These are phyloP conservation scores for Colletotrichum higginsianum DNA, from an alignment of 2,329 filamentous ascomycete species.

Conservation along the genomic window DNA sequence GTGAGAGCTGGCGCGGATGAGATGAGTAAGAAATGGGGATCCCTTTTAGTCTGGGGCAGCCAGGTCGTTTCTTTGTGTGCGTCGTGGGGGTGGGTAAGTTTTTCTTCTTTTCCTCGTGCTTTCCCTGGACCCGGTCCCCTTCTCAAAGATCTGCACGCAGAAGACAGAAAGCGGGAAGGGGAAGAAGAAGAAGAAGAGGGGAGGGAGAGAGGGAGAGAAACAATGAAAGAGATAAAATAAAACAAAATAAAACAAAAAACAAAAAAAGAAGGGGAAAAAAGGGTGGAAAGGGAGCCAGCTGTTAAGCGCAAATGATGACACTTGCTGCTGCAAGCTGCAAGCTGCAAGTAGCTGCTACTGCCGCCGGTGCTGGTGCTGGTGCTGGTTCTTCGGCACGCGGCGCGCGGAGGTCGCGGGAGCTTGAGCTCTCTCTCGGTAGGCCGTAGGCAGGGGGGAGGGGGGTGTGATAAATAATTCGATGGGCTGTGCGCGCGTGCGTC, in stretches of 20 bases:
- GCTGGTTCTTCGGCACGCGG: conserved; percentile 23
- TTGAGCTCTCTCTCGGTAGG: conserved; percentile 29
- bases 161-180: too few relatives aligned
- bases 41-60: conserved; percentile 17
- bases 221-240: not conserved
- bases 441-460: conserved; percentile 14
- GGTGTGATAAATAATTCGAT: conserved; percentile 29
- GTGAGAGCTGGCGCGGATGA: conserved; percentile 2
- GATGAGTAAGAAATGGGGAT: conserved; percentile 22
- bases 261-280: not conserved
- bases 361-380: conserved; percentile 3
- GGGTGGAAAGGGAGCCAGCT: not conserved
- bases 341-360: conserved; percentile 7
- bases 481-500: conserved; percentile 42
- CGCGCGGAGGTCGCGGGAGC: conserved; percentile 39
- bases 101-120: conserved; percentile 17
- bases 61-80: conserved; percentile 34
- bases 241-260: not conserved
- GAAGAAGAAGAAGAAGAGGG: too few relatives aligned
- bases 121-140: not conserved
- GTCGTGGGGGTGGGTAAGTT: conserved; percentile 30
- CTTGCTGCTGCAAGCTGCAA: conserved; percentile 8
- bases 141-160: conserved; percentile 13
- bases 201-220: not conserved
- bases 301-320: conserved; percentile 18